These are phyloP conservation scores for Omphalea diandra DNA, from an alignment of 441 rosid species.

Conservation along the genomic window DNA sequence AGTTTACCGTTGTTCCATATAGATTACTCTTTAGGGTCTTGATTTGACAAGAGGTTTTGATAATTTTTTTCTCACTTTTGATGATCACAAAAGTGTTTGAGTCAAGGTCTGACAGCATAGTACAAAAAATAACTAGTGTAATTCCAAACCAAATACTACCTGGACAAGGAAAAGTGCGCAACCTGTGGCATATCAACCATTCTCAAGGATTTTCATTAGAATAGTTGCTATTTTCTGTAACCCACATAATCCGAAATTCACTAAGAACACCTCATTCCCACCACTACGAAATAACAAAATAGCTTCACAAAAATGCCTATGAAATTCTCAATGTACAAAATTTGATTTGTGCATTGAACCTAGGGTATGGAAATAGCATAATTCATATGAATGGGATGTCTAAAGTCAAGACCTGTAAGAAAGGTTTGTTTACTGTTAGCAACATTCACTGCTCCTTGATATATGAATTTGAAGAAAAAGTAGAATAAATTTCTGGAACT, in stretches of 20 bases:
- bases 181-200: neutral
- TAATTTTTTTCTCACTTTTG: constrained; percentile 8
- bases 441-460: neutral
- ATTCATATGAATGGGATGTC: neutral
- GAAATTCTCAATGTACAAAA: neutral
- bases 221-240: neutral
- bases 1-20: too few relatives aligned
- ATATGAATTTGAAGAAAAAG: neutral
- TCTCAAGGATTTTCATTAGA: neutral
- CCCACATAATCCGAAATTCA: neutral
- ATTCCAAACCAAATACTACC: too few relatives aligned
- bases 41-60: too few relatives aligned
- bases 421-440: neutral
- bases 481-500: neutral
- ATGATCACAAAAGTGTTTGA: neutral
- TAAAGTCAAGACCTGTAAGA: neutral
- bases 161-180: neutral
- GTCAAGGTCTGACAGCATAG: neutral
- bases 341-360: neutral
- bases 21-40: too few relatives aligned
- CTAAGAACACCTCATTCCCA: neutral
- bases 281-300: neutral
- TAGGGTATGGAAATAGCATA: neutral
- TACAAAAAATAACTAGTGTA: neutral
- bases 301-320: neutral